phyloP scores from a whole-genome alignment of 306 rosid genomes.

The Cucumis sativus region Cucumber_9930_V3 NC_026657.2:26008501-26009000 shows the following conservation, averaged over 20 bases:
- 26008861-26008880: background rate
- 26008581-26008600: slow-evolving; percentile 61
- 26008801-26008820: background rate
- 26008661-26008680: background rate
- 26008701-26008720: background rate
- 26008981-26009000: background rate
- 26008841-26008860: background rate
- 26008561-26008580: slow-evolving; percentile 66
- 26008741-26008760: background rate
- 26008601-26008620: slow-evolving; percentile 53
- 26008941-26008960: background rate
- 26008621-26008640: background rate
- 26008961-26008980: background rate
- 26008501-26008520: slow-evolving; percentile 17
- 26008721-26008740: background rate
- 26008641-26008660: background rate
- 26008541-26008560: slow-evolving; percentile 55
- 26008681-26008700: background rate
- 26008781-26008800: background rate
- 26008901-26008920: background rate
- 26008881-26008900: background rate
- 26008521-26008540: slow-evolving; percentile 32
- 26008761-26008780: background rate
- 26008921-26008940: background rate
- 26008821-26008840: background rate